These are phyloP conservation scores for Leccinum rimulosum DNA, from an alignment of 768 basidiomycete species.

Conservation along the genomic window DNA sequence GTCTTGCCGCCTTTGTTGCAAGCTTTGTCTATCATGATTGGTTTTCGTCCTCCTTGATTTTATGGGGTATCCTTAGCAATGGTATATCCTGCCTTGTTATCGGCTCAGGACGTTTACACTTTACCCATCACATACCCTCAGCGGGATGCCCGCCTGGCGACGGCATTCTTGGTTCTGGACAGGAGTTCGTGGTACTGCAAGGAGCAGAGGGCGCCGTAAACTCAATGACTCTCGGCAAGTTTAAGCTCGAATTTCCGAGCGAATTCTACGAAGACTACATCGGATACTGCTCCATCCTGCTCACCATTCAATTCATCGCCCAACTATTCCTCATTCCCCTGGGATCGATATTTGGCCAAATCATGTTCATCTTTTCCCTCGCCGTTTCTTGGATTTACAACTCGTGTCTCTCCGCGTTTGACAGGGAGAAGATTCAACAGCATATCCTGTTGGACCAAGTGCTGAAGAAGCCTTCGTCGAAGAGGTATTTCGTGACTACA, in stretches of 20 bases:
- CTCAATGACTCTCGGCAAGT: conserved; percentile 24
- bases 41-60: conserved; percentile 27
- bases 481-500: conserved; percentile 4
- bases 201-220: conserved; percentile 21
- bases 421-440: conserved; percentile 22
- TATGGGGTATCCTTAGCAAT: conserved; percentile 28
- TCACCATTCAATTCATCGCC: conserved; percentile 24
- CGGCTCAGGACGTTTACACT: conserved; percentile 17
- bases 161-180: conserved; percentile 17
- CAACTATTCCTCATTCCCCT: conserved; percentile 31
- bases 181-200: conserved; percentile 6
- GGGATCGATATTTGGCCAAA: conserved; percentile 28
- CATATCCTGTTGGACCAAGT: conserved; percentile 4
- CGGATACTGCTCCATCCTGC: conserved; percentile 19
- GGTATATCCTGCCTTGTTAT: conserved; percentile 26
- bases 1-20: conserved; percentile 14
- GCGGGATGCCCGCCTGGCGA: conserved; percentile 22
- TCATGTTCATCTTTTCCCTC: conserved; percentile 28
- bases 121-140: conserved; percentile 18
- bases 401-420: conserved; percentile 30
- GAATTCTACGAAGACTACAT: conserved; percentile 1
- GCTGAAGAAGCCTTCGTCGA: background rate
- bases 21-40: conserved; percentile 25
- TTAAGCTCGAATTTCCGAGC: conserved; percentile 5
- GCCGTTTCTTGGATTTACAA: conserved; percentile 30